phyloP scores from a whole-genome alignment of 495 filamentous ascomycete genomes.

The Annulohypoxylon stygium region DNA sequence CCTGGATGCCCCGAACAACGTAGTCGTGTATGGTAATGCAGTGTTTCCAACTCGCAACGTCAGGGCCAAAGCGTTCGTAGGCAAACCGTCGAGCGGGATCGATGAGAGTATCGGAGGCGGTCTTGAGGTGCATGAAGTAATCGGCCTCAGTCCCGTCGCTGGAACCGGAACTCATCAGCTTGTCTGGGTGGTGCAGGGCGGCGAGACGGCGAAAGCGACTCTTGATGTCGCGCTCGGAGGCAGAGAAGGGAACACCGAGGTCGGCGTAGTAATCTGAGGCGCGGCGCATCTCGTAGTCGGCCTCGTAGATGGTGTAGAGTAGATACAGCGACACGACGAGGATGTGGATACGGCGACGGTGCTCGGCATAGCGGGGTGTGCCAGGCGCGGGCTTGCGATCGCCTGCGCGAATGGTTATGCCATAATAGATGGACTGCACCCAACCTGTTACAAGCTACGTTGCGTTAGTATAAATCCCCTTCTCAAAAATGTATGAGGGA shows the following conservation, averaged over 20 bases:
- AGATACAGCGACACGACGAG: conserved; percentile 85
- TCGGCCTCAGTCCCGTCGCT: conserved; percentile 61
- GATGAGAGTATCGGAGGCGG: conserved; percentile 83
- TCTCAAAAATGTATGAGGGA: background rate
- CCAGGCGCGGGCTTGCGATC: conserved; percentile 83
- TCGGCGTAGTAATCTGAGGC: conserved; percentile 81
- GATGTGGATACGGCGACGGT: conserved; percentile 86
- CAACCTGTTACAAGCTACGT: conserved; percentile 80
- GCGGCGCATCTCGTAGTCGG: conserved; percentile 80
- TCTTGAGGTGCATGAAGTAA: conserved; percentile 84
- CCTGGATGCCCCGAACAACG: conserved; percentile 72
- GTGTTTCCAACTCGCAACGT: conserved; percentile 75
- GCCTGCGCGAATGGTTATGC: conserved; percentile 90
- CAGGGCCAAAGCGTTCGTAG: conserved; percentile 91
- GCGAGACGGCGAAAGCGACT: conserved; percentile 88
- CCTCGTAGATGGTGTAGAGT: conserved; percentile 93
- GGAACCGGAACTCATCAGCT: conserved; percentile 61
- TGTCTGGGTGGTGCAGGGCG: conserved; percentile 90
- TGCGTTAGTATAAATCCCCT: background rate
- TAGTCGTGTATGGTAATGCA: conserved; percentile 81
- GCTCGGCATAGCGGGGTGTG: conserved; percentile 72
- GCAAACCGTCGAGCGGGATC: conserved; percentile 87
- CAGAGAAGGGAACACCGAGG: conserved; percentile 74
- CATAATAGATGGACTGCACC: conserved; percentile 85
- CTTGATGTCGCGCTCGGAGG: conserved; percentile 81